Base-by-base conservation (phyloP, 306 rosid species). In the Chamaecrista fasciculata region DNA sequence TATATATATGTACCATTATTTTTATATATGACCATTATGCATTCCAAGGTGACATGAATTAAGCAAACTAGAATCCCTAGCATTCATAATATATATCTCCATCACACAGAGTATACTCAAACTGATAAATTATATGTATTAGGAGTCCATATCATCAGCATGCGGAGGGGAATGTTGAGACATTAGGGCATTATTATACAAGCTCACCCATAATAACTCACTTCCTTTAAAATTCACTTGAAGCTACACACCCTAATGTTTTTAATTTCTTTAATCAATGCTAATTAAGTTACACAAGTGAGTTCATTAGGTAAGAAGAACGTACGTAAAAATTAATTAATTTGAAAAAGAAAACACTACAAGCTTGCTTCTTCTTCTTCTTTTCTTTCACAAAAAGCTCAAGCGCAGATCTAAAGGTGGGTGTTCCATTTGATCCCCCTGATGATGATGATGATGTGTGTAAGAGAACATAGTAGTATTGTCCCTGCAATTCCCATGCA, bases 361-460 rank as follows among this genome's bases (percentile, higher is more conserved):
- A 29, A 67, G 33, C 20, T 28, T 7, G 67, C 36, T 33, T 33
- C 4, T 33, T 33, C 36, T 33, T 33, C 36, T 33, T 29, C 36
- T 33, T 28, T 28, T 2, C 33, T 1, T 50, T 84, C 68, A 87
- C 59, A 84, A 36, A 73, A 81, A 94, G 80, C 98, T 91, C 76
- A 94, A 85, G 69, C 97, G 86, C 69, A 94, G 91, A 83, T 94
- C 97, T 81, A 94, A 80, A 21, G 91, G 95, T 10, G 99, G 86
- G 42, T 81, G 95, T 40, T 82, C 90, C 90, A 88, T 85, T 71
- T 83, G 85, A 59, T 80, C 87, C 52, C 78, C 85, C 47, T 44
- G 47, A 36, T 6, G 85, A 69, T 12, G 34, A 29, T 2, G 34
- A 33, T 33, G 36, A 33, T 1, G 36, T 33, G 73, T 63, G 83